Evolutionary conservation across 768 basidiomycete species (phyloP).

Genomic region (Mycena alexandri): DNA sequence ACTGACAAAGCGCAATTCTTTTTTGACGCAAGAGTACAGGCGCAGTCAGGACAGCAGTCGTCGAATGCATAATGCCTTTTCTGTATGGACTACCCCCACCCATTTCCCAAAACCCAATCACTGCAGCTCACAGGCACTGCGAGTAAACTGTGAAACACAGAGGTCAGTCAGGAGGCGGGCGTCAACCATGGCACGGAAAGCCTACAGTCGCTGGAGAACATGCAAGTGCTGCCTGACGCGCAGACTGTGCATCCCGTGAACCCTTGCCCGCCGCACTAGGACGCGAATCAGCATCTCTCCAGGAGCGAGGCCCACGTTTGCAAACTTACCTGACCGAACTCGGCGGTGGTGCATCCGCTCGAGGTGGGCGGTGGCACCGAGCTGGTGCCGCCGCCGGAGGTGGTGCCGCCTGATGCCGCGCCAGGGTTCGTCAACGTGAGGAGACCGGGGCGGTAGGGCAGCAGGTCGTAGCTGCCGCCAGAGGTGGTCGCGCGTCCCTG

Average conservation of each 20-base stretch:
- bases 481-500: constrained; percentile 31
- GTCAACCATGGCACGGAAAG: no score
- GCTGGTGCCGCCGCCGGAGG: constrained; percentile 18
- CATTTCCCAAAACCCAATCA: no score
- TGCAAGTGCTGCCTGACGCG: constrained; percentile 21
- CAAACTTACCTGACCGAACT: constrained; percentile 27
- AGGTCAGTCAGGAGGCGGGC: no score
- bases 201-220: constrained; percentile 21
- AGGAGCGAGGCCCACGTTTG: constrained; percentile 16
- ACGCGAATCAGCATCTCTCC: constrained; percentile 19
- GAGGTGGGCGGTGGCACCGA: constrained; percentile 10
- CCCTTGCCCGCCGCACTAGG: constrained; percentile 27
- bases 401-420: constrained; percentile 11
- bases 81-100: no score
- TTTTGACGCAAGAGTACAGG: no score
- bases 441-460: constrained; percentile 35
- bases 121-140: no score
- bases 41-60: no score
- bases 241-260: constrained; percentile 28
- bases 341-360: constrained; percentile 23
- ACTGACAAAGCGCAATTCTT: no score
- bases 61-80: no score
- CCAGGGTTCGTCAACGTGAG: constrained; percentile 27
- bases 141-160: no score
- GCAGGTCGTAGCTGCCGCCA: constrained; percentile 25